Evolutionary conservation across 108 stramenopile species (phyloP).

Genomic region (Mediolabrus comicus): DNA sequence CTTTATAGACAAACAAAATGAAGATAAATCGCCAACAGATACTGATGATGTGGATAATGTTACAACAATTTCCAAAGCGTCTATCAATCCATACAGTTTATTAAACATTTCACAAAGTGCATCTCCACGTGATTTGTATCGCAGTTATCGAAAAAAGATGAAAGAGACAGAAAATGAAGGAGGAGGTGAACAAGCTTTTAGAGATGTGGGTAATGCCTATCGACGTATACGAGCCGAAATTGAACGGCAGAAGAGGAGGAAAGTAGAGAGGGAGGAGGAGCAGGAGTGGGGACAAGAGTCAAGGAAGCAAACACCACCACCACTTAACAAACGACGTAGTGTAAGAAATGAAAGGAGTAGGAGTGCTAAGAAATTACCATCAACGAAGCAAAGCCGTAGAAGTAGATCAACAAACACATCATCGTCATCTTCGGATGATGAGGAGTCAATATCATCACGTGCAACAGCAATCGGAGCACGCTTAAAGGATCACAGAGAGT

Average conservation of each 20-base stretch:
- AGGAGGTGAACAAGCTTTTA: slow-evolving; percentile 37
- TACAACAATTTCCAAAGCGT: slow-evolving; percentile 46
- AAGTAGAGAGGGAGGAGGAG: slow-evolving; percentile 1
- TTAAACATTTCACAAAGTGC: slow-evolving; percentile 20
- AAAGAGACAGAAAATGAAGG: slow-evolving; percentile 22
- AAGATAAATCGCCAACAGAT: background rate
- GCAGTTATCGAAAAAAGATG: slow-evolving; percentile 19
- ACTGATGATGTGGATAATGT: slow-evolving; percentile 31
- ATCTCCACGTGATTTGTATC: slow-evolving; percentile 18
- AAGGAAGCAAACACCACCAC: background rate
- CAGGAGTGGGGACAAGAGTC: background rate
- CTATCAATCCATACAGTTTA: slow-evolving; percentile 32
- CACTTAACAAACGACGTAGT: background rate
- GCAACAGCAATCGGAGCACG: slow-evolving; percentile 16
- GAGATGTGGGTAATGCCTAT: slow-evolving; percentile 42
- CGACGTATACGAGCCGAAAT: slow-evolving; percentile 31
- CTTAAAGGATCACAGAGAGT: slow-evolving; percentile 29
- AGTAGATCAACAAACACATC: background rate
- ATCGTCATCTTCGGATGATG: slow-evolving; percentile 4
- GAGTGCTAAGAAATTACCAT: background rate
- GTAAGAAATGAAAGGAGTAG: background rate
- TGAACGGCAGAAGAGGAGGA: slow-evolving; percentile 22
- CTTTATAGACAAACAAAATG: slow-evolving; percentile 5
- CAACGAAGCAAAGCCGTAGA: background rate
- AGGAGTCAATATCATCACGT: slow-evolving; percentile 9